Evolutionary conservation across 257 asterid genomes (phyloP).

Genomic region (Jaltomata sinuosa): DNA sequence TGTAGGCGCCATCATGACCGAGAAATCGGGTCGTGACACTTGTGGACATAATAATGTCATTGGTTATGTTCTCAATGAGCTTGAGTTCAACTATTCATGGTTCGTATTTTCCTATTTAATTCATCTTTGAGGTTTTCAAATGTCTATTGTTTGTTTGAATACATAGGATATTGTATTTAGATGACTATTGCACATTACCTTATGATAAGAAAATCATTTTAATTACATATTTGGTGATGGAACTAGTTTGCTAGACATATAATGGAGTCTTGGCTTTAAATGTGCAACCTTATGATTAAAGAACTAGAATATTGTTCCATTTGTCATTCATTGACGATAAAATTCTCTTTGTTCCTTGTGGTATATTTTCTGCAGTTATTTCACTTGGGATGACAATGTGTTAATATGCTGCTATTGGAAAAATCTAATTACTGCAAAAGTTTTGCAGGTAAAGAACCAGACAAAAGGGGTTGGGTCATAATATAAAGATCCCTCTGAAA

Average conservation of each 20-base stretch:
- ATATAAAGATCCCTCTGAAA: not conserved
- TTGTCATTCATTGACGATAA: not conserved
- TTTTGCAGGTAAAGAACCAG: conserved; percentile 13
- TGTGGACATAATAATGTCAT: too few species aligned
- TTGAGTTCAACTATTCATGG: not conserved
- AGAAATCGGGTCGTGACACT: too few species aligned
- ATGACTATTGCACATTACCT: not conserved
- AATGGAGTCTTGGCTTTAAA: not conserved
- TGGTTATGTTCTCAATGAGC: not conserved
- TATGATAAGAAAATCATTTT: not conserved
- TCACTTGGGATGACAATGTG: not conserved
- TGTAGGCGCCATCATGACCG: too few species aligned
- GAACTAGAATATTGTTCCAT: not conserved
- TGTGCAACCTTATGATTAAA: not conserved
- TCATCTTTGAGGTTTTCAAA: not conserved
- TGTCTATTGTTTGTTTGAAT: not conserved
- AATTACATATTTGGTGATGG: not conserved
- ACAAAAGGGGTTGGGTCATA: not conserved
- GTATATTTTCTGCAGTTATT: not conserved
- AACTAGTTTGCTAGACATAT: not conserved
- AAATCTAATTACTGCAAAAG: not conserved
- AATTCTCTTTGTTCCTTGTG: not conserved
- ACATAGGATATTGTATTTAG: too few species aligned
- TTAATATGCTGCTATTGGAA: not conserved
- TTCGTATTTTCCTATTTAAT: not conserved